Evolutionary conservation across 768 basidiomycete genomes (phyloP), one percentile per base, ranked within the genome.

Genomic region (Tulasnella sp.): DNA sequence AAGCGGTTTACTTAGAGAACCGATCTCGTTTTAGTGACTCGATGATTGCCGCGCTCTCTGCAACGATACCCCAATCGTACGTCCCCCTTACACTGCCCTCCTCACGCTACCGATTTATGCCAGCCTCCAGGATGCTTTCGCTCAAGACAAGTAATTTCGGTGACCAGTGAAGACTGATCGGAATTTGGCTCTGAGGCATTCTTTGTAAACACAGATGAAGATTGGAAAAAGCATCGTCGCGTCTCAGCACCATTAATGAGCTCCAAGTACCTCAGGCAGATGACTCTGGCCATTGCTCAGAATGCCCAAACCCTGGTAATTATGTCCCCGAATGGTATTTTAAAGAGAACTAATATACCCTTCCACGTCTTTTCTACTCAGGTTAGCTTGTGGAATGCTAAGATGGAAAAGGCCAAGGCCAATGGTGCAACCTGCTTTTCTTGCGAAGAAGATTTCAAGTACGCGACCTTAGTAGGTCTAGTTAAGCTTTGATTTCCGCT

Each of bases 371-470:
- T 73, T 7, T 12, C 39, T 5, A 1, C 27, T 74, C 34, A 74
- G 73, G 73, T 40, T 8, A 18, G 16, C 7, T 27, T 40, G 21
- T 74, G 73, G 73, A 74, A 46, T 31, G 31, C 21, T 14, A 74
- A 74, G 73, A 40, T 74, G 38, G 44, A 46, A 39, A 40, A 74
- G 27, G 38, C 73, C 12, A 14, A 74, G 38, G 44, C 38, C 18
- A 31, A 74, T n/a, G 73, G 73, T 27, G 73, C 73, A 31, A 27
- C n/a, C 21, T 74, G 73, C 73, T 74, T 74, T 40, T 27, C 14
- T 27, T 74, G 73, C 39, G 73, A 74, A 31, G 73, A 40, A 14
- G 73, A 74, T 39, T 74, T 74, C 73, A 46, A 40, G 42, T 40
- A 46, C 12, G 38, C 73, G 21, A 74, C 73, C 39, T 74, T 74